These are phyloP conservation scores for Dittrichia graveolens DNA, from an alignment of 129 eudicot species.

Conservation along the genomic window DNA sequence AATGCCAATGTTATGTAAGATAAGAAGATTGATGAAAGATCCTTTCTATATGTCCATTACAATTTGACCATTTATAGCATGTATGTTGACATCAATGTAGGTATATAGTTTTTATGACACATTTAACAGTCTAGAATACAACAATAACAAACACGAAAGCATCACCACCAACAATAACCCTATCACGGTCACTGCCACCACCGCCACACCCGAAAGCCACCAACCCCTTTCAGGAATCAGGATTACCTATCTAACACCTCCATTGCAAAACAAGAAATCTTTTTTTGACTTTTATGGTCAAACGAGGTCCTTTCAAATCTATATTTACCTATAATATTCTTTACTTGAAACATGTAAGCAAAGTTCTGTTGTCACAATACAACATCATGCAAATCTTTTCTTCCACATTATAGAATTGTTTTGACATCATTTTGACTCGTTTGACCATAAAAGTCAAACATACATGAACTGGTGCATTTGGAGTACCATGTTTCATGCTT, in stretches of 20 bases:
- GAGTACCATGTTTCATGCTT: slow-evolving; percentile 32
- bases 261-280: slow-evolving; percentile 23
- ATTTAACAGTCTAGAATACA: neutral
- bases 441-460: slow-evolving; percentile 39
- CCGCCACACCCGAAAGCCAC: neutral
- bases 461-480: slow-evolving; percentile 28
- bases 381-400: neutral
- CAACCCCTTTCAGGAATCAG: slow-evolving; percentile 6
- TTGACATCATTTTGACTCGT: slow-evolving; percentile 8
- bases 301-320: slow-evolving; percentile 18
- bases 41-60: no score
- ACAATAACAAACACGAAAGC: neutral
- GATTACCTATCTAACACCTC: slow-evolving; percentile 15
- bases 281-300: slow-evolving; percentile 32
- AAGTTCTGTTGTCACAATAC: slow-evolving; percentile 1
- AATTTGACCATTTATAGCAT: neutral
- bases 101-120: neutral
- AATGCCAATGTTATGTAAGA: neutral
- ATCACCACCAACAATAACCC: neutral
- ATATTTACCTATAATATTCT: neutral
- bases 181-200: neutral
- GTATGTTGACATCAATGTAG: neutral
- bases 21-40: neutral
- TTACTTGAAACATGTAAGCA: neutral
- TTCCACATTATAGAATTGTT: slow-evolving; percentile 14